Conservation (phyloP, 768 basidiomycete species). For the Leucosporidium scottii region DNA sequence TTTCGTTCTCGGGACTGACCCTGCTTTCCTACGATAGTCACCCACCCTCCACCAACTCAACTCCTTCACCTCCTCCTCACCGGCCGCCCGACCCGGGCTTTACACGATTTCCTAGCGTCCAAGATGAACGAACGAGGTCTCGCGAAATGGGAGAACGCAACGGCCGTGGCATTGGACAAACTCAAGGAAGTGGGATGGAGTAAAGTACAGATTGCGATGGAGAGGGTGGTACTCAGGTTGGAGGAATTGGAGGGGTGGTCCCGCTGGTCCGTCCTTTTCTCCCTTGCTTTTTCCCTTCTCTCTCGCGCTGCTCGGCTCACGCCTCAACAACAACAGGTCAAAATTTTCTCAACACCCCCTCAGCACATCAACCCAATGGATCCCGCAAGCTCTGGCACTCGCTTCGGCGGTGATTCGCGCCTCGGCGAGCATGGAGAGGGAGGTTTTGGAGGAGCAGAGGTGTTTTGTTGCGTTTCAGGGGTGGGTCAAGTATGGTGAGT, state of each 20-base stretch:
- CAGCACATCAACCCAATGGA: too few relatives aligned
- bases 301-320: too few relatives aligned
- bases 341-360: too few relatives aligned
- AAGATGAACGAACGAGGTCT: slow-evolving; percentile 37
- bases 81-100: slow-evolving; percentile 19
- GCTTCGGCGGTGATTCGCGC: slow-evolving; percentile 13
- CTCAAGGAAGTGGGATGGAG: slow-evolving; percentile 28
- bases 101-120: slow-evolving; percentile 34
- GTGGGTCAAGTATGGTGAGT: slow-evolving; percentile 37
- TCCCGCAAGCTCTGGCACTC: not conserved
- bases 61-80: slow-evolving; percentile 32
- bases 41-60: slow-evolving; percentile 7
- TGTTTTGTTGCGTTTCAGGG: slow-evolving; percentile 34
- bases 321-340: too few relatives aligned
- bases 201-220: slow-evolving; percentile 30
- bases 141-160: slow-evolving; percentile 35
- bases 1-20: too few relatives aligned
- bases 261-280: slow-evolving; percentile 16
- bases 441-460: slow-evolving; percentile 33
- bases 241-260: slow-evolving; percentile 33
- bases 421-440: slow-evolving; percentile 13
- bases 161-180: slow-evolving; percentile 20
- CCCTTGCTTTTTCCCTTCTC: not conserved
- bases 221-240: slow-evolving; percentile 32
- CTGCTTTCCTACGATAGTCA: too few relatives aligned